These are phyloP conservation scores for Anthracocystis walkeri DNA, from an alignment of 1,284 basidiomycete species.

Conservation along the genomic window DNA sequence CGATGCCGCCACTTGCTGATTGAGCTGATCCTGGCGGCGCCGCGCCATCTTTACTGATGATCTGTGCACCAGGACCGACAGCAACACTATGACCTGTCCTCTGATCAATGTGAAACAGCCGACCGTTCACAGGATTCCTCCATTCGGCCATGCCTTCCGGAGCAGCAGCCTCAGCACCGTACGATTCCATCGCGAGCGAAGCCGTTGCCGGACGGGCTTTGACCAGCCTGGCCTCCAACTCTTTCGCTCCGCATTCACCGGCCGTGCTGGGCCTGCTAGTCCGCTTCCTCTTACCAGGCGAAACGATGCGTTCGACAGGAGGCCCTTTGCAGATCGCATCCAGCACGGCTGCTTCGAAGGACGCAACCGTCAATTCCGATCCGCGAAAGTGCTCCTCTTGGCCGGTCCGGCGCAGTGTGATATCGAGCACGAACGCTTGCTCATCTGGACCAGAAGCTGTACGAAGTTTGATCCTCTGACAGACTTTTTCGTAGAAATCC, in stretches of 20 bases:
- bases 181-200: constrained; percentile 19
- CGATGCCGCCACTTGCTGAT: too few species aligned
- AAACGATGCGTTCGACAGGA: not conserved
- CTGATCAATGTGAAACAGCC: constrained; percentile 31
- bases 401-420: not conserved
- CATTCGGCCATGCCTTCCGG: constrained; percentile 21
- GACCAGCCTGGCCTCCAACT: too few species aligned
- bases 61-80: not conserved
- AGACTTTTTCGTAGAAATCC: constrained; percentile 16
- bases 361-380: not conserved
- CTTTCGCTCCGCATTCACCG: not conserved
- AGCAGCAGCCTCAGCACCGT: not conserved
- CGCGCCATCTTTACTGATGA: not conserved
- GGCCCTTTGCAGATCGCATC: constrained; percentile 7
- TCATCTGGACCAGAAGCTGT: not conserved
- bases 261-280: constrained; percentile 4
- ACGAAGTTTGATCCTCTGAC: not conserved
- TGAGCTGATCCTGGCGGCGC: too few species aligned
- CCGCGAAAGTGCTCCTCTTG: not conserved
- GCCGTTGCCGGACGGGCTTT: constrained; percentile 18
- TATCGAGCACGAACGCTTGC: constrained; percentile 12
- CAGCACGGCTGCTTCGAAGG: constrained; percentile 12
- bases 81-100: constrained; percentile 35
- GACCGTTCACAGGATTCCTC: constrained; percentile 25
- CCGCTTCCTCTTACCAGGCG: constrained; percentile 18